phyloP scores from a whole-genome alignment of 257 asterid species.

The Solanum paucissectum region DNA sequence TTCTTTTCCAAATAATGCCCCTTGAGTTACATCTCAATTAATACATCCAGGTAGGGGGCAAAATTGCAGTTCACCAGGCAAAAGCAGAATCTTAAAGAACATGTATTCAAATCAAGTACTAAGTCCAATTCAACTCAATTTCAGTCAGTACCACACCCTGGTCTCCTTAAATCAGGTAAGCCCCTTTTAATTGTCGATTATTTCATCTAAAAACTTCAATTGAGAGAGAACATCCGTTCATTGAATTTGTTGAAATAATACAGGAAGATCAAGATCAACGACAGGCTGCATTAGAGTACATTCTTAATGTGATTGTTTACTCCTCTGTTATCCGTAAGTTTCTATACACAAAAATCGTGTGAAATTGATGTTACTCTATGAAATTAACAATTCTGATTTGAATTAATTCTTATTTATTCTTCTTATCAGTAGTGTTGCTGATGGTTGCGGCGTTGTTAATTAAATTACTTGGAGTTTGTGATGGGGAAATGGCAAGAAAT shows the following conservation, averaged over 20 bases:
- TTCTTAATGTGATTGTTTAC: background rate
- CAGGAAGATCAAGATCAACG: constrained; percentile 5
- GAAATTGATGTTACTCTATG: background rate
- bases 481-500: background rate
- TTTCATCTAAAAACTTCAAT: background rate
- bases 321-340: constrained; percentile 18
- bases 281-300: background rate
- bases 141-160: background rate
- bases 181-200: background rate
- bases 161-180: background rate
- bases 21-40: background rate
- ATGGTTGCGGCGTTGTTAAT: constrained; percentile 28
- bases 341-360: background rate
- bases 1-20: background rate
- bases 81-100: background rate
- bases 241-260: background rate
- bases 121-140: background rate
- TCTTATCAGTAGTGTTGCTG: constrained; percentile 22
- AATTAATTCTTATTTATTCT: background rate
- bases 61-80: background rate
- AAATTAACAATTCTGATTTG: background rate
- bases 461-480: constrained; percentile 23
- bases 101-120: background rate
- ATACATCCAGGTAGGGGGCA: background rate
- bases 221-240: background rate